Percentiles rank a stretch among this genome's conserved stretches.
Evolutionary conservation across 352 stramenopile genomes (phyloP).

Genomic region (Pythium scleroteichum): DNA sequence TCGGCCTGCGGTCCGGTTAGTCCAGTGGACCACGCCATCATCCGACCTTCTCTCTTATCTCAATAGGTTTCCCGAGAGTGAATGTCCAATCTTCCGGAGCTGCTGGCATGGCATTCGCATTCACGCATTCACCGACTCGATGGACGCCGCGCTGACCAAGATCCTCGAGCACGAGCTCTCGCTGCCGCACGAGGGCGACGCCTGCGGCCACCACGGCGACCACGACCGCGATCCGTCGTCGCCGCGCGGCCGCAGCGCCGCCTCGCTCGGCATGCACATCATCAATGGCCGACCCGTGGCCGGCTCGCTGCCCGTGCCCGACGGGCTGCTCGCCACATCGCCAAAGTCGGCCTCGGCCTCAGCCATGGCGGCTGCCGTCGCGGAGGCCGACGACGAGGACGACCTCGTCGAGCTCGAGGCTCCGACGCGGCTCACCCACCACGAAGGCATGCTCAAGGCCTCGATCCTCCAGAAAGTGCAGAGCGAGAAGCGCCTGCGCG

Average conservation of each 20-base stretch:
- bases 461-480: conserved; percentile 77
- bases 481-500: conserved; percentile 67
- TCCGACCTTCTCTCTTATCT: background rate
- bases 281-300: conserved; percentile 25
- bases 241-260: background rate
- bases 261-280: conserved; percentile 26
- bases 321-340: conserved; percentile 23
- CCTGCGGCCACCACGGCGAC: conserved; percentile 20
- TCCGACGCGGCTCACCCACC: conserved; percentile 34
- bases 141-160: conserved; percentile 26
- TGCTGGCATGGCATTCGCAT: conserved; percentile 15
- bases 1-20: too few species aligned
- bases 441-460: conserved; percentile 70
- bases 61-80: conserved; percentile 3
- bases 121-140: conserved; percentile 9
- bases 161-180: conserved; percentile 28
- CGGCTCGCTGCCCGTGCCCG: conserved; percentile 4
- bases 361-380: conserved; percentile 23
- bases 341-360: conserved; percentile 27
- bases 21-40: conserved; percentile 12
- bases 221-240: conserved; percentile 3
- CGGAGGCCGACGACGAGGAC: conserved; percentile 24
- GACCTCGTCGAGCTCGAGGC: conserved; percentile 24
- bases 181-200: conserved; percentile 27
- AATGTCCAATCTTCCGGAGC: conserved; percentile 21